These are phyloP conservation scores for Lanmaoa rubissima DNA, from an alignment of 768 basidiomycete species.

Conservation along the genomic window DNA sequence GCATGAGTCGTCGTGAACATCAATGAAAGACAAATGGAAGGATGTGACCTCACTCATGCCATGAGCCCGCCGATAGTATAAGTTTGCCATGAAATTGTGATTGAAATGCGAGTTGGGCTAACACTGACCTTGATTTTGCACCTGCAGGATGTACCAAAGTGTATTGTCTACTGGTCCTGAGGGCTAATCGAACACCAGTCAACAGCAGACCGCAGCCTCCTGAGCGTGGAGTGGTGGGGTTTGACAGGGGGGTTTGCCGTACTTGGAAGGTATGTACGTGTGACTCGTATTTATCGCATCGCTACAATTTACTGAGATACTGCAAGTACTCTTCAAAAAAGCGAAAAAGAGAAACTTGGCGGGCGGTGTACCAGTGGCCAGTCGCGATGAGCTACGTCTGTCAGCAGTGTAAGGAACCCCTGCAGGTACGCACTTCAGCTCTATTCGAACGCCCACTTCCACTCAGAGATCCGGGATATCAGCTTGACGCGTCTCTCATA, in stretches of 20 bases:
- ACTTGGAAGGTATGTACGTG: neutral
- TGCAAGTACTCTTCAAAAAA: neutral
- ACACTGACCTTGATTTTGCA: neutral
- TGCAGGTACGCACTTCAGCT: constrained; percentile 54
- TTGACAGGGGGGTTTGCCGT: too few relatives aligned
- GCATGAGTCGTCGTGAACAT: constrained; percentile 18
- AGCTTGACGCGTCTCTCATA: constrained; percentile 90
- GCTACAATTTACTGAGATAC: neutral
- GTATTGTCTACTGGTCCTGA: neutral
- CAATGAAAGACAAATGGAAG: constrained; percentile 1
- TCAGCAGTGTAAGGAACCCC: constrained; percentile 89
- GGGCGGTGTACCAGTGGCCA: neutral
- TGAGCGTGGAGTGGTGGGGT: too few relatives aligned
- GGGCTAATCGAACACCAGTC: neutral
- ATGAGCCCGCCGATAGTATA: neutral
- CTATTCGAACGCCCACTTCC: neutral
- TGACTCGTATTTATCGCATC: neutral
- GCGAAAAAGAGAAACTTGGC: neutral
- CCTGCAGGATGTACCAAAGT: neutral
- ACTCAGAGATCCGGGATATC: constrained; percentile 12
- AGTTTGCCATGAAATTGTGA: neutral
- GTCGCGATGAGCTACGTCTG: constrained; percentile 54
- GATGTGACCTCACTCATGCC: neutral
- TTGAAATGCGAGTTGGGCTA: neutral
- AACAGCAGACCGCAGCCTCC: neutral